phyloP scores from a whole-genome alignment of 176 grass and related monocot genomes.

The Cenchrus purpureus region DNA sequence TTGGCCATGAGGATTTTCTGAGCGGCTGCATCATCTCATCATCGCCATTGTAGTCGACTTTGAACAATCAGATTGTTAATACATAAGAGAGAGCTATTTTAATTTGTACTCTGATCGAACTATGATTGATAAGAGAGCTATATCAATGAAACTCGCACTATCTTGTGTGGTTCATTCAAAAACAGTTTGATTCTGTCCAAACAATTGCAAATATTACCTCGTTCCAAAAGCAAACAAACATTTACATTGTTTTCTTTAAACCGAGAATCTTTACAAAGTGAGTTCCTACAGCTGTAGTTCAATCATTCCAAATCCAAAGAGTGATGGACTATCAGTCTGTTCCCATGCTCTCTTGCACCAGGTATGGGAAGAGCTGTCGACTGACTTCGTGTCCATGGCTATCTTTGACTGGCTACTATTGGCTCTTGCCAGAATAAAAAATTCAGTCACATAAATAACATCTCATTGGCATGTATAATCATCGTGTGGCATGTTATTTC shows the following conservation, averaged over 20 bases:
- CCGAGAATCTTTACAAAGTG: slow-evolving; percentile 13
- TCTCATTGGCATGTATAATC: background rate
- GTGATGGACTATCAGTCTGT: slow-evolving; percentile 42
- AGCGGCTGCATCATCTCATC: slow-evolving; percentile 12
- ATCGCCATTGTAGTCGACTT: slow-evolving; percentile 39
- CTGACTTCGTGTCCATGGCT: slow-evolving; percentile 38
- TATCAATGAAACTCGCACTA: no score
- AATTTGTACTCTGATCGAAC: slow-evolving; percentile 9
- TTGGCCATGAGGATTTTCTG: slow-evolving; percentile 43
- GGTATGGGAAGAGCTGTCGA: slow-evolving; percentile 43
- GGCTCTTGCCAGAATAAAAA: background rate
- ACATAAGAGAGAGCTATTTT: slow-evolving; percentile 46
- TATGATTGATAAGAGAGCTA: background rate
- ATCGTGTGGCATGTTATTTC: background rate
- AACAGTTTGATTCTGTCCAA: no score
- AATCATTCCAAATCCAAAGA: slow-evolving; percentile 26
- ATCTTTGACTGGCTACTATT: slow-evolving; percentile 33
- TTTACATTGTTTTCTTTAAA: background rate
- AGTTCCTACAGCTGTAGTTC: slow-evolving; percentile 10
- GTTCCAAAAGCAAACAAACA: background rate
- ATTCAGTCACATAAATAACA: background rate
- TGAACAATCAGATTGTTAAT: slow-evolving; percentile 51
- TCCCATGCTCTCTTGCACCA: slow-evolving; percentile 39
- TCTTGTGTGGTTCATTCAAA: no score
- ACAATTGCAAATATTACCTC: no score